These are phyloP conservation scores for Sporothrix luriei DNA, from an alignment of 2,329 filamentous ascomycete species.

Conservation along the genomic window DNA sequence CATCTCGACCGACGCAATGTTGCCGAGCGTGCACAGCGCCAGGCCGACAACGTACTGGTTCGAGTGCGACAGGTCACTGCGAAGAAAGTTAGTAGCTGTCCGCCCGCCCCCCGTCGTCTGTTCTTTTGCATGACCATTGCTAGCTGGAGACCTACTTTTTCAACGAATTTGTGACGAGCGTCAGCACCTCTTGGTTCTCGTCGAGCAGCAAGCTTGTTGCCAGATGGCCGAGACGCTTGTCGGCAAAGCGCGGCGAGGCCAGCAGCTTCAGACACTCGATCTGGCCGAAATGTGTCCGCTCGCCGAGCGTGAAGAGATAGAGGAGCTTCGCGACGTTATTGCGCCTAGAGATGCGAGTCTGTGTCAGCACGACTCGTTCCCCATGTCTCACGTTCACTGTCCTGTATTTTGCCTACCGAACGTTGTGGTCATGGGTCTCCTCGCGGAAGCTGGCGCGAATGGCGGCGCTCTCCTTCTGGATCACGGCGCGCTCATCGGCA, in stretches of 20 bases:
- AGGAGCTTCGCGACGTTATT: constrained; percentile 99
- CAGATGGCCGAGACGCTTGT: constrained; percentile 93
- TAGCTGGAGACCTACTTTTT: constrained; percentile 69
- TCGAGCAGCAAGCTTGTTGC: constrained; percentile 95
- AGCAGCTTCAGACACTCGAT: constrained; percentile 98
- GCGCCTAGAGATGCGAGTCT: constrained; percentile 60
- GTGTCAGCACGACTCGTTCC: constrained; percentile 14
- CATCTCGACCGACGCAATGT: constrained; percentile 98
- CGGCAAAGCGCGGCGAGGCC: constrained; percentile 93
- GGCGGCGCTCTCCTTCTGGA: constrained; percentile 97
- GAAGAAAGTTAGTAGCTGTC: neutral
- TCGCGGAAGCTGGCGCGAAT: constrained; percentile 97
- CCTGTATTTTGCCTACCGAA: constrained; percentile 62
- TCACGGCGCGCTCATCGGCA: constrained; percentile 95
- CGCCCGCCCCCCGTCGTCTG: too few relatives aligned
- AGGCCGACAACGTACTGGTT: constrained; percentile 99
- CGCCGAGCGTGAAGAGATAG: constrained; percentile 96
- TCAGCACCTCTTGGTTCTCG: constrained; percentile 98
- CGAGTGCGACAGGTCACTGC: constrained; percentile 89
- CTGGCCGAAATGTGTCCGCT: constrained; percentile 97
- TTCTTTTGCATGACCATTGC: neutral
- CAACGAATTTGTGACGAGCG: constrained; percentile 93
- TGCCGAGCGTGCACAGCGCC: constrained; percentile 92
- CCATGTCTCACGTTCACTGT: neutral
- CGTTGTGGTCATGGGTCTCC: constrained; percentile 87